A percentile compares a stretch with the other conserved stretches of the same genome.
phyloP scores from a whole-genome alignment of 306 rosid genomes.

The Hylodesmum podocarpum region DNA sequence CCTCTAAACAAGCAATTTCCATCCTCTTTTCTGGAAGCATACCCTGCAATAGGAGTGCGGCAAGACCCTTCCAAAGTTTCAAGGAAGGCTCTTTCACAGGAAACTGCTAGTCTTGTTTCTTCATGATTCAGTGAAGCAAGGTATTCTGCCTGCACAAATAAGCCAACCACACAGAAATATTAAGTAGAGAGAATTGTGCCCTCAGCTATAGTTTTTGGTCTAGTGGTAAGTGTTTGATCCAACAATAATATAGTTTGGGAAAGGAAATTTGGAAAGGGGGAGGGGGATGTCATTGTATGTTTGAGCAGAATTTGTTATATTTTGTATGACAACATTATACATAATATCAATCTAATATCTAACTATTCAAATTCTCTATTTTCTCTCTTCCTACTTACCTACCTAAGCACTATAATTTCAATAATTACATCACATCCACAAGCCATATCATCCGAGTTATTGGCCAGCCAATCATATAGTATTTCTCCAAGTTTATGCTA shows the following conservation, averaged over 20 bases:
- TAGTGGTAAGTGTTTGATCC: too few species aligned
- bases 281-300: background rate
- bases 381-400: background rate
- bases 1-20: slow-evolving; percentile 88
- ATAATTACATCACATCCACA: background rate
- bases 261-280: background rate
- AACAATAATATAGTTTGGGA: too few species aligned
- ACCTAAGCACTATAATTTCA: background rate
- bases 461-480: background rate
- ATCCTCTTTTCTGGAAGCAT: slow-evolving; percentile 68
- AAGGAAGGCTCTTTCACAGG: slow-evolving; percentile 88
- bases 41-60: slow-evolving; percentile 92
- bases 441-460: background rate
- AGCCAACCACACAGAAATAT: too few species aligned
- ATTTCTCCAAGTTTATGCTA: background rate
- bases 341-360: background rate
- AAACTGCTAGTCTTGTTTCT: slow-evolving; percentile 79
- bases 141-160: slow-evolving; percentile 77
- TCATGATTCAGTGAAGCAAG: slow-evolving; percentile 78
- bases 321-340: background rate
- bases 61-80: slow-evolving; percentile 81
- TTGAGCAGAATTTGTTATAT: background rate
- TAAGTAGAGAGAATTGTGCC: too few species aligned
- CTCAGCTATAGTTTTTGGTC: too few species aligned
- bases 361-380: background rate